Evolutionary conservation across 2,329 filamentous ascomycete species (phyloP).

Genomic region (Colletotrichum noveboracense): DNA sequence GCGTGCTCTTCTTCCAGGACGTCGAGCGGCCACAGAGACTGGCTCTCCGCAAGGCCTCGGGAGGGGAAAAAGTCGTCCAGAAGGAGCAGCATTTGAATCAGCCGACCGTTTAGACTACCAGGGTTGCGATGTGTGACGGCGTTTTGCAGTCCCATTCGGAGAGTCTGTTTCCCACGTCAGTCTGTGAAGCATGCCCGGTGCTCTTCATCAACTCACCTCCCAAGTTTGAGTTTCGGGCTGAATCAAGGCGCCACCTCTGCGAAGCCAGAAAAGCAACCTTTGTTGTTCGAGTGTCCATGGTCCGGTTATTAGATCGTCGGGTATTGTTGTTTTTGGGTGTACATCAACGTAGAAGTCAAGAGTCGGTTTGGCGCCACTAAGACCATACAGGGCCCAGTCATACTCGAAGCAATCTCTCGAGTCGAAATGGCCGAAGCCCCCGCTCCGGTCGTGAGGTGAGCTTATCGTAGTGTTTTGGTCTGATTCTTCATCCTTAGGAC

Average conservation of each 20-base stretch:
- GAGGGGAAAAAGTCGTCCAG: conserved; percentile 9
- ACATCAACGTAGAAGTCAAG: conserved; percentile 35
- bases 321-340: conserved; percentile 43
- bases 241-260: conserved; percentile 40
- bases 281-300: conserved; percentile 45
- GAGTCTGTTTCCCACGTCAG: background rate
- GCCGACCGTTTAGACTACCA: conserved; percentile 3
- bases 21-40: conserved; percentile 10
- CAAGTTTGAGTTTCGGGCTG: conserved; percentile 38
- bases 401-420: conserved; percentile 39
- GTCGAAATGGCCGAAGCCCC: conserved; percentile 33
- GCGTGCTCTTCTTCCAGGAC: conserved; percentile 12
- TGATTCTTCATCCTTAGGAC: conserved; percentile 15
- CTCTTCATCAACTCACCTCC: conserved; percentile 33
- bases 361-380: background rate
- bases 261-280: conserved; percentile 52
- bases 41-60: background rate
- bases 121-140: conserved; percentile 13
- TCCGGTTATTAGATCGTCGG: conserved; percentile 42
- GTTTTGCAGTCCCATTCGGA: conserved; percentile 5
- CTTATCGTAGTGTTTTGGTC: conserved; percentile 10
- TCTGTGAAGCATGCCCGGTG: background rate
- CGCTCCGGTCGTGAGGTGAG: conserved; percentile 25
- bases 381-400: conserved; percentile 32
- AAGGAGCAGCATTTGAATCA: conserved; percentile 10